These are phyloP conservation scores for Chlorophyllum brunneum DNA, from an alignment of 768 basidiomycete species.

Conservation along the genomic window DNA sequence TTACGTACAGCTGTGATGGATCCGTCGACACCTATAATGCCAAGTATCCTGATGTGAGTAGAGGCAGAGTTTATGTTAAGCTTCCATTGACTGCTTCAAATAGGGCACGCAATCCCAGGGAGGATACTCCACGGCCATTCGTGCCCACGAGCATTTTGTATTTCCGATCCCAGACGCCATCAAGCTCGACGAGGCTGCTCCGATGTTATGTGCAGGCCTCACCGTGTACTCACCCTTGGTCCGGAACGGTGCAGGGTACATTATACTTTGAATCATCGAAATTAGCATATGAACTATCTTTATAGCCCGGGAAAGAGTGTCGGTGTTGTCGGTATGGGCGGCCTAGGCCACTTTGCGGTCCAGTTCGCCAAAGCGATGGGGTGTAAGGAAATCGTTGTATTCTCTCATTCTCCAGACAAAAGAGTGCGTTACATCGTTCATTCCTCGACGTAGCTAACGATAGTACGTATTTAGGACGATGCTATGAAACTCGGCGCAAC, in stretches of 20 bases:
- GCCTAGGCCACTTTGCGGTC: conserved; percentile 41
- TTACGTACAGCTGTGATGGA: conserved; percentile 37
- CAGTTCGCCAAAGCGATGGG: conserved; percentile 46
- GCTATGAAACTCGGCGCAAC: conserved; percentile 55
- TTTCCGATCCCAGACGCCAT: conserved; percentile 55
- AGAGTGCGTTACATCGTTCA: neutral
- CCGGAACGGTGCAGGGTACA: conserved; percentile 39
- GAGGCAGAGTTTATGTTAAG: neutral
- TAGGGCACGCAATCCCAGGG: conserved; percentile 34
- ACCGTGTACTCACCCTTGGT: conserved; percentile 60
- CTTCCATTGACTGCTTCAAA: conserved; percentile 6
- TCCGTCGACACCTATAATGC: conserved; percentile 38
- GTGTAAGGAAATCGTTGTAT: conserved; percentile 49
- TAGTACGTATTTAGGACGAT: conserved; percentile 34
- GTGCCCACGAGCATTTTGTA: conserved; percentile 49
- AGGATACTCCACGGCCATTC: conserved; percentile 46
- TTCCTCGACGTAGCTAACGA: neutral
- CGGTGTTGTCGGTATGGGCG: conserved; percentile 65
- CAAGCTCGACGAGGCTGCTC: conserved; percentile 49
- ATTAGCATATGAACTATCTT: neutral
- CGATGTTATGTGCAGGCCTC: conserved; percentile 64
- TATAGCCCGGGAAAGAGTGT: conserved; percentile 62
- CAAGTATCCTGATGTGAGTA: conserved; percentile 32
- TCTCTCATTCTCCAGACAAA: conserved; percentile 54
- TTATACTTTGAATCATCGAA: neutral